Base-by-base conservation (phyloP, 2,329 filamentous ascomycete species). In the Colletotrichum scovillei region DNA sequence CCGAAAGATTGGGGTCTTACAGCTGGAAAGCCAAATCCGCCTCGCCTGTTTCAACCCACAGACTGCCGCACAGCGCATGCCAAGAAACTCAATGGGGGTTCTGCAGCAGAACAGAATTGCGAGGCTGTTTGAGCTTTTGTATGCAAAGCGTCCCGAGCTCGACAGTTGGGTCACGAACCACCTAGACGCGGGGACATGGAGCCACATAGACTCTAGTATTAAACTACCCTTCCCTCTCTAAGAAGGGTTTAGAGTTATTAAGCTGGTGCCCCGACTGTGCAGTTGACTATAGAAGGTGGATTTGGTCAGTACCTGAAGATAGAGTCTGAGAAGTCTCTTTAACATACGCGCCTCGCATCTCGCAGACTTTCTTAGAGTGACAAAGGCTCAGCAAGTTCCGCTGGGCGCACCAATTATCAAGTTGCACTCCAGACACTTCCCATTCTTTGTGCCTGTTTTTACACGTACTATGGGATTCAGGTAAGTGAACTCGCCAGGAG, bases 121-220 rank as follows among this genome's bases (percentile, higher is more conserved):
- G 14, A 24, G 35, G 12, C 30, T 58, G 69, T 70, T 64, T 60
- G 67, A 46, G 12, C 59, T 22, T 16, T 11, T 38, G 22, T 56
- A 73, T 70, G 70, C 70, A 35, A 49, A 14, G 62, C n/a, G 62
- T 22, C 62, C 62, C 62, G 19, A 64, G 62, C 62, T 64, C 49
- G 42, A 49, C 42, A 22, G 19, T 49, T 30, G n/a, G 11, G 7
- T n/a, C 38, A 12, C 38, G 26, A 42, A 42, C 42, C 42, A 24
- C 14, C 49, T 6, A 24, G 46, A 19, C 14, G 42, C 42, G 42
- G 19, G 42, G 19, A 49, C 3, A 19, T n/a, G 42, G 19, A 49
- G 42, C 19, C 19, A 49, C 42, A 11, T 22, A n/a, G 42, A 5
- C 8, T 49, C 7, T n/a, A n/a, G 19, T 22, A 49, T 49, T 2